Percentiles rank a stretch among this genome's conserved stretches.
Evolutionary conservation across 2,329 filamentous ascomycete species (phyloP).

Genomic region (Scedosporium dehoogii): DNA sequence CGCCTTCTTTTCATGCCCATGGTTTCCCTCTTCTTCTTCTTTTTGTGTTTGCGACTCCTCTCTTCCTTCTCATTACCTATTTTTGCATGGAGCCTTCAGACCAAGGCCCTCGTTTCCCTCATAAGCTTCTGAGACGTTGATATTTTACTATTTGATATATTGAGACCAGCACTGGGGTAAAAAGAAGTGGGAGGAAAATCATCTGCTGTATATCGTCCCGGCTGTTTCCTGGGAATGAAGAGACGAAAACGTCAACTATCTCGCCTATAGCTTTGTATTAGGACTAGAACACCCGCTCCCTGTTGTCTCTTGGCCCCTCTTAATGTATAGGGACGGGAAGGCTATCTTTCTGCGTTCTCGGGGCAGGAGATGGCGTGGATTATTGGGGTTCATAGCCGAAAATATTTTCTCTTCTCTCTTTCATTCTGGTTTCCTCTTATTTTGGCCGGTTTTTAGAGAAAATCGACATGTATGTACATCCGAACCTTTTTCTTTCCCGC

Average conservation of each 20-base stretch:
- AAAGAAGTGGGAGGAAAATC: background rate
- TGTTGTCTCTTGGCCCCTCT: background rate
- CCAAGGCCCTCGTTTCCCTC: background rate
- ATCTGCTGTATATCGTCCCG: background rate
- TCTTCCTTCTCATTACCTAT: background rate
- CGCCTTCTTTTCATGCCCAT: background rate
- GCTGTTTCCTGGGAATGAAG: too few relatives aligned
- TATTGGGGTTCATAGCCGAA: background rate
- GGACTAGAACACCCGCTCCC: too few relatives aligned
- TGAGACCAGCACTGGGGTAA: background rate
- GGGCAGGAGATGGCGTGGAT: background rate
- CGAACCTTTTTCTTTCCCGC: background rate
- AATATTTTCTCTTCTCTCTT: background rate
- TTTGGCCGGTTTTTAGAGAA: background rate
- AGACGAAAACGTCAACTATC: too few relatives aligned
- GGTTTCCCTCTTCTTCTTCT: constrained; percentile 6
- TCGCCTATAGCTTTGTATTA: background rate
- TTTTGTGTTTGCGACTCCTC: constrained; percentile 1
- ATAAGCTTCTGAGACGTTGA: background rate
- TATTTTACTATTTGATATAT: background rate
- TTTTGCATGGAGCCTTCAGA: background rate
- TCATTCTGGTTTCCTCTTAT: background rate
- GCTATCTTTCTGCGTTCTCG: background rate
- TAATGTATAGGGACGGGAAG: too few relatives aligned
- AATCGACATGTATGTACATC: too few relatives aligned